A percentile compares a stretch with the other conserved stretches of the same genome.
Conservation (phyloP, 805 yeast genomes). For the Kurtzmaniella fragi region DNA sequence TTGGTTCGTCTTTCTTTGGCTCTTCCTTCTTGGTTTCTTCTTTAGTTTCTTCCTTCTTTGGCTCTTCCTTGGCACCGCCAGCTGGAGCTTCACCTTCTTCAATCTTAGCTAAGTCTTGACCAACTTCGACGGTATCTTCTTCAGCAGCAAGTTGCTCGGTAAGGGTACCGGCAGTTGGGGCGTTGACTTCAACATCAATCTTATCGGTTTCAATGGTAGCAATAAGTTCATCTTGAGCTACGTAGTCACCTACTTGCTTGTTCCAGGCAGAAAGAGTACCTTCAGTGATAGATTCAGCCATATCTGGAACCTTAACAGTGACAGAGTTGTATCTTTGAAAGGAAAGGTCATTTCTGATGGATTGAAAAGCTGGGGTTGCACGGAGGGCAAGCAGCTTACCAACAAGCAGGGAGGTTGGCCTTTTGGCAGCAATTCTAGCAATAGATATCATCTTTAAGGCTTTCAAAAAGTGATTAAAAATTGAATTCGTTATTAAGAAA, state of each 20-base stretch:
- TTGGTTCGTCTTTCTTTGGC: constrained; percentile 23
- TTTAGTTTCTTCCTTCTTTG: constrained; percentile 15
- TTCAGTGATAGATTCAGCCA: constrained; percentile 98
- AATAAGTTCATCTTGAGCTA: constrained; percentile 79
- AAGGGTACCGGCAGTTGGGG: constrained; percentile 89
- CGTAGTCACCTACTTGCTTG: constrained; percentile 82
- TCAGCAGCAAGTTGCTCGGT: constrained; percentile 75
- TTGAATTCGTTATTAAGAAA: too few relatives aligned
- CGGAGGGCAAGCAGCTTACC: not conserved
- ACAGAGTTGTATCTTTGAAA: constrained; percentile 36
- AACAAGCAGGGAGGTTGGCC: constrained; percentile 2
- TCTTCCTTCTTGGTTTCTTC: constrained; percentile 20
- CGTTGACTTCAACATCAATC: constrained; percentile 94
- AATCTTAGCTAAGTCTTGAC: constrained; percentile 84
- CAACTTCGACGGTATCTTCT: constrained; percentile 93
- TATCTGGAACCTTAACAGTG: constrained; percentile 86
- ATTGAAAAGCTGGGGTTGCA: constrained; percentile 1
- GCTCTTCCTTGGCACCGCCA: constrained; percentile 43
- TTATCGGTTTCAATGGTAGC: constrained; percentile 98
- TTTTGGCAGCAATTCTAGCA: constrained; percentile 3
- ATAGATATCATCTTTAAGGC: constrained; percentile 2
- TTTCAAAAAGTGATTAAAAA: too few relatives aligned
- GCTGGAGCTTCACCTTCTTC: constrained; percentile 75
- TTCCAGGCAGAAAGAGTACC: constrained; percentile 75
- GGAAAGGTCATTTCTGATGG: constrained; percentile 10